These are phyloP conservation scores for Elongisporangium undulatum DNA, from an alignment of 352 stramenopile species.

Conservation along the genomic window DNA sequence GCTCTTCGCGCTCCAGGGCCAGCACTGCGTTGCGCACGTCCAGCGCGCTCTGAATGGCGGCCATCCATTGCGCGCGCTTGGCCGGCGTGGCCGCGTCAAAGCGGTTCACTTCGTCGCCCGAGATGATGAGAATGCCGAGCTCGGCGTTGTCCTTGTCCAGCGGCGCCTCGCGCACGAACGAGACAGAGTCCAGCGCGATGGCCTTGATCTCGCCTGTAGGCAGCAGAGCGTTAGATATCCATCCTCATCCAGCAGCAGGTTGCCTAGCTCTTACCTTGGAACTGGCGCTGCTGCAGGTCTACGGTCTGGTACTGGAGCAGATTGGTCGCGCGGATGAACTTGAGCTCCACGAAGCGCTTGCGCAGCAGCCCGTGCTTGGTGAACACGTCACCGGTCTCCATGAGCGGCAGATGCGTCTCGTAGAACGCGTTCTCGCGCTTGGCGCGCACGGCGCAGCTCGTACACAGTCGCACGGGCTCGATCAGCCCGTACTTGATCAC, in stretches of 20 bases:
- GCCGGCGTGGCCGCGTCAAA: conserved; percentile 44
- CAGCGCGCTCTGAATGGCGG: conserved; percentile 44
- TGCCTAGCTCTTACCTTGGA: conserved; percentile 34
- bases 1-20: conserved; percentile 40
- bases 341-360: conserved; percentile 49
- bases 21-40: conserved; percentile 39
- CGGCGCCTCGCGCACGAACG: conserved; percentile 39
- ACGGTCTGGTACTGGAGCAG: conserved; percentile 76
- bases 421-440: conserved; percentile 62
- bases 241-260: too few species aligned
- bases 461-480: conserved; percentile 56
- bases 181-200: conserved; percentile 61
- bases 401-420: conserved; percentile 50
- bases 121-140: conserved; percentile 43
- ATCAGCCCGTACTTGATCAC: conserved; percentile 65
- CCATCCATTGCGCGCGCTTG: conserved; percentile 58
- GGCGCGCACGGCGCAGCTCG: conserved; percentile 30
- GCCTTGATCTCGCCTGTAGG: conserved; percentile 40
- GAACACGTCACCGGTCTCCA: conserved; percentile 58
- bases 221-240: too few species aligned
- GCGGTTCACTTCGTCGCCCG: conserved; percentile 44
- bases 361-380: conserved; percentile 65
- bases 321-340: conserved; percentile 53
- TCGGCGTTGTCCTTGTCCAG: conserved; percentile 46
- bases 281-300: conserved; percentile 38